Conservation (phyloP, 345 rosid genomes). For the Pistacia vera region DNA sequence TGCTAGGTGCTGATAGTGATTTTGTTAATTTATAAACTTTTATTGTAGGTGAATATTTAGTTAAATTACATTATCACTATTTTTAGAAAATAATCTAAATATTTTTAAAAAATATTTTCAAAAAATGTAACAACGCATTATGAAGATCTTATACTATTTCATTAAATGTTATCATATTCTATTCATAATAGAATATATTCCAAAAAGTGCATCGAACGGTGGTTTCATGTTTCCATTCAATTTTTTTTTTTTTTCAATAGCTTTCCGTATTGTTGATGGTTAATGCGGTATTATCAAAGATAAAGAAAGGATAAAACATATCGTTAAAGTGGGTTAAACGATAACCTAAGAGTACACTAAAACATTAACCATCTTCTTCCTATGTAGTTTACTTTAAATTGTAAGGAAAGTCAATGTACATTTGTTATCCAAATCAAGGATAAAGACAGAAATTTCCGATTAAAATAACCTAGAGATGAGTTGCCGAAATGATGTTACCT, state of each 20-base stretch:
- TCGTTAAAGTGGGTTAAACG: not conserved
- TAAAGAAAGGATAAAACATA: not conserved
- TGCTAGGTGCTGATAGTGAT: no score
- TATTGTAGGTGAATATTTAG: no score
- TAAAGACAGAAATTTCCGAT: not conserved
- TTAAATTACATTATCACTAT: no score
- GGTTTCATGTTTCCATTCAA: no score
- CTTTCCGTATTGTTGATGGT: not conserved
- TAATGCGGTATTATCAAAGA: constrained; percentile 5
- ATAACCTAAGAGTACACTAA: not conserved
- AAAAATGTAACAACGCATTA: no score
- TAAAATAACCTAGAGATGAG: constrained; percentile 5
- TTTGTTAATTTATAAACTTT: no score
- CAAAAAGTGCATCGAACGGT: no score
- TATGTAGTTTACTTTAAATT: not conserved
- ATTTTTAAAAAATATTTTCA: no score
- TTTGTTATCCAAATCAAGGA: constrained; percentile 17
- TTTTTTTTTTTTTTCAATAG: not conserved
- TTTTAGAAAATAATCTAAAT: no score
- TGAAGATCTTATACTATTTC: no score
- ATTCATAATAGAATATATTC: no score
- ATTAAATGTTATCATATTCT: no score
- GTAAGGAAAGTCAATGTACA: not conserved
- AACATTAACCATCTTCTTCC: constrained; percentile 1
- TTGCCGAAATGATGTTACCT: constrained; percentile 16